phyloP scores from a whole-genome alignment of 768 basidiomycete genomes.

The Xerocomellus chrysenteron region DNA sequence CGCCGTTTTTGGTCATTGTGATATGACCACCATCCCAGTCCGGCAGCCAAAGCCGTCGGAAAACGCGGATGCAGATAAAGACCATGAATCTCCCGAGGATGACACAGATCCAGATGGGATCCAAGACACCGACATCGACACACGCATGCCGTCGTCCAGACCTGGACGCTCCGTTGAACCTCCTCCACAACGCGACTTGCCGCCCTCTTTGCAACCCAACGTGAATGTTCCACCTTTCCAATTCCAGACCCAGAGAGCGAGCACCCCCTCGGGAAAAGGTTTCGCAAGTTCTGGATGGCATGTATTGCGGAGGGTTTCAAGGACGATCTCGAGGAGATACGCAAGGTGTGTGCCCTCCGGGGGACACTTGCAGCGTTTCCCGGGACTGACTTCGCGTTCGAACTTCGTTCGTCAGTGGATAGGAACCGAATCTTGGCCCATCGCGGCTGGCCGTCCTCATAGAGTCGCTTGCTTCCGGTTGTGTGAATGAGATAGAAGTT shows the following conservation, averaged over 20 bases:
- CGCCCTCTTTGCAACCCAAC: constrained; percentile 21
- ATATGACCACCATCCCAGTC: constrained; percentile 1
- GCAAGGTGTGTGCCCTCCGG: constrained; percentile 52
- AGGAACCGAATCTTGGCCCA: constrained; percentile 68
- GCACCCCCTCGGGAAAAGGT: constrained; percentile 58
- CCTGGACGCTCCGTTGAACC: neutral
- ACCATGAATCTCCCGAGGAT: constrained; percentile 5
- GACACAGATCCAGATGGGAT: constrained; percentile 1
- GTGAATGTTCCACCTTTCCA: constrained; percentile 53
- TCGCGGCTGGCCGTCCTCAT: constrained; percentile 73
- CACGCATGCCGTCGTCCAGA: neutral
- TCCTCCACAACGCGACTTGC: constrained; percentile 20
- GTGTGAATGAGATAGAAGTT: constrained; percentile 74
- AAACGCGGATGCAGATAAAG: neutral
- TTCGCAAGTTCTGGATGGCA: constrained; percentile 86
- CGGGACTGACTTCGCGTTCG: neutral
- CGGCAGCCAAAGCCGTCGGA: constrained; percentile 3
- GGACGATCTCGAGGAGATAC: constrained; percentile 80
- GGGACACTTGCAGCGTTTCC: neutral
- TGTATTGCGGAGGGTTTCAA: constrained; percentile 79
- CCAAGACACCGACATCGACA: neutral
- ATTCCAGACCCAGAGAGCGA: constrained; percentile 42
- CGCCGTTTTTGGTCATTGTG: neutral
- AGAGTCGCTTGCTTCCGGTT: constrained; percentile 72
- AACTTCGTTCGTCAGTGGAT: neutral